Conservation (phyloP, 352 stramenopile species). For the Phytophthora pinifolia region DNA sequence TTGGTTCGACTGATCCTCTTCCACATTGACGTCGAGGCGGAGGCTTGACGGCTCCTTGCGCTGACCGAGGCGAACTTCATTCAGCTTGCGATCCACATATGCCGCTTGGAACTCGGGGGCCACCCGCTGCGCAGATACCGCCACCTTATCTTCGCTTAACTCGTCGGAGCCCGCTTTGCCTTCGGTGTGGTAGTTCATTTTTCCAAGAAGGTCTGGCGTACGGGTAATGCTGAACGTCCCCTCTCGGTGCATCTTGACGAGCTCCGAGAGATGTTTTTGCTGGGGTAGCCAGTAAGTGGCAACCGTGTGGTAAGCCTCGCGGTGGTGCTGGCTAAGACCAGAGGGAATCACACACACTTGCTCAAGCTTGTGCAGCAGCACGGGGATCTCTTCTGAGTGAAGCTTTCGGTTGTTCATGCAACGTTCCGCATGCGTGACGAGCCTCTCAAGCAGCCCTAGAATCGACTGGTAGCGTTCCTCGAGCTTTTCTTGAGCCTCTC, state of each 20-base stretch:
- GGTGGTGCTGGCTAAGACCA: slow-evolving; percentile 43
- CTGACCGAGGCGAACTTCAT: slow-evolving; percentile 63
- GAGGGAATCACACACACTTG: slow-evolving; percentile 60
- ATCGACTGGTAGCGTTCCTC: slow-evolving; percentile 45
- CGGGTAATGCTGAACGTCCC: slow-evolving; percentile 76
- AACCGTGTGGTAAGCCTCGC: slow-evolving; percentile 65
- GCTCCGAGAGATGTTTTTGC: slow-evolving; percentile 50
- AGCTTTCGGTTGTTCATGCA: slow-evolving; percentile 79
- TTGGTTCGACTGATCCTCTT: slow-evolving; percentile 22
- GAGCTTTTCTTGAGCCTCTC: slow-evolving; percentile 40
- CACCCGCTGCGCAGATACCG: slow-evolving; percentile 23
- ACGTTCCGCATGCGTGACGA: slow-evolving; percentile 54
- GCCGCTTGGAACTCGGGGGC: slow-evolving; percentile 38
- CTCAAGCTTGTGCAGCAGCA: slow-evolving; percentile 61
- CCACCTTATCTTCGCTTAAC: slow-evolving; percentile 41
- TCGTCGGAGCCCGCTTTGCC: slow-evolving; percentile 50
- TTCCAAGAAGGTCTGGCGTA: slow-evolving; percentile 62
- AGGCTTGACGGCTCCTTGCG: slow-evolving; percentile 53
- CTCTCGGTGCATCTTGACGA: slow-evolving; percentile 77
- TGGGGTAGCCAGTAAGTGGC: slow-evolving; percentile 62
- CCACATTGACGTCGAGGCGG: slow-evolving; percentile 31
- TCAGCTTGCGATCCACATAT: slow-evolving; percentile 48
- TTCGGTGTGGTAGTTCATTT: slow-evolving; percentile 73
- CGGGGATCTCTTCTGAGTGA: slow-evolving; percentile 65
- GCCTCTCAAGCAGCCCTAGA: slow-evolving; percentile 44